phyloP scores from a whole-genome alignment of 2,329 filamentous ascomycete genomes.

The Tolypocladium ophioglossoides region DNA sequence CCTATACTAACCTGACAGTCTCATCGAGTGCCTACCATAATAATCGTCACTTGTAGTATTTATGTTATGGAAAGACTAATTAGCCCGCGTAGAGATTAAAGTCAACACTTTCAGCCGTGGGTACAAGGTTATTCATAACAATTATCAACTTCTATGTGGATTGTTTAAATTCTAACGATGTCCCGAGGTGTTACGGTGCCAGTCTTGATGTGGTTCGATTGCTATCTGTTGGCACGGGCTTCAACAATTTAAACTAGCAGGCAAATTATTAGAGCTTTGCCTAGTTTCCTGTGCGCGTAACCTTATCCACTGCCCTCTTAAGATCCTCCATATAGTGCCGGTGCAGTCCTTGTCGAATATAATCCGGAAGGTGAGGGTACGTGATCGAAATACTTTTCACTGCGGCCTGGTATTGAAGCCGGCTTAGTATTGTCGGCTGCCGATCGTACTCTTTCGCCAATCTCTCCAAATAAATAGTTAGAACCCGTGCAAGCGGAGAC shows the following conservation, averaged over 20 bases:
- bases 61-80: no score
- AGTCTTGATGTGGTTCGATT: not conserved
- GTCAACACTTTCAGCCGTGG: no score
- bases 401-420: constrained; percentile 9
- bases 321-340: constrained; percentile 14
- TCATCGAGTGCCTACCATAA: no score
- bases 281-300: constrained; percentile 9
- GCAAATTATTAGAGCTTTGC: not conserved
- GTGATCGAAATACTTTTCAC: not conserved
- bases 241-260: not conserved
- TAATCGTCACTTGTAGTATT: no score
- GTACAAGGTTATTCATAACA: no score
- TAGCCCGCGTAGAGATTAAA: no score
- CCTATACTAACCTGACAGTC: no score
- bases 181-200: no score
- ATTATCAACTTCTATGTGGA: no score
- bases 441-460: constrained; percentile 14
- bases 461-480: constrained; percentile 9
- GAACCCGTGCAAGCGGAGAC: constrained; percentile 9
- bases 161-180: no score
- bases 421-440: constrained; percentile 8
- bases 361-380: constrained; percentile 7
- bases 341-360: constrained; percentile 11
- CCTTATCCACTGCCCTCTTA: constrained; percentile 8
- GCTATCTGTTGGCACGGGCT: not conserved